phyloP scores from a whole-genome alignment of 805 yeast species.

The Saturnispora ahearnii region DNA sequence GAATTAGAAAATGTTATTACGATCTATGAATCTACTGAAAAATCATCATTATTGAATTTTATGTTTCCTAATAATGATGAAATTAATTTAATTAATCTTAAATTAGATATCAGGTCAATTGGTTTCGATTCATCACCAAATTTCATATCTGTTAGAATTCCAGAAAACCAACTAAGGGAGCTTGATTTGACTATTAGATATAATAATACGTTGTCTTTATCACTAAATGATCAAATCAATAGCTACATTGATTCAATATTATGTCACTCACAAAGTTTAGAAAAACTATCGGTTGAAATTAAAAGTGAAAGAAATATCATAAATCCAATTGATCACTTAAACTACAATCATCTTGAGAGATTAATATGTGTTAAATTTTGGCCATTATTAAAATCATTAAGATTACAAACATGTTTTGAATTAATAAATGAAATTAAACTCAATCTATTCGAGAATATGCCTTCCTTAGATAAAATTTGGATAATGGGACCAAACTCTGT shows the following conservation, averaged over 20 bases:
- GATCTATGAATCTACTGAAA: background rate
- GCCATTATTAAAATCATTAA: conserved; percentile 28
- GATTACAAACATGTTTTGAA: conserved; percentile 32
- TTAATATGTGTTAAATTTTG: conserved; percentile 7
- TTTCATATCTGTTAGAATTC: conserved; percentile 11
- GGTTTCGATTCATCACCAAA: conserved; percentile 14
- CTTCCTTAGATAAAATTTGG: conserved; percentile 31
- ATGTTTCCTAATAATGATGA: conserved; percentile 6
- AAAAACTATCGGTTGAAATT: conserved; percentile 21
- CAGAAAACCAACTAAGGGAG: conserved; percentile 16
- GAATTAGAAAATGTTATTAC: conserved; percentile 11
- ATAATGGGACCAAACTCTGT: conserved; percentile 43
- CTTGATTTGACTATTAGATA: conserved; percentile 19
- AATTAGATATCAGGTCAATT: conserved; percentile 19
- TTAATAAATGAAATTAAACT: conserved; percentile 24
- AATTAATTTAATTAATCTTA: conserved; percentile 8
- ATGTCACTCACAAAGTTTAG: conserved; percentile 14
- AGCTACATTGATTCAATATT: conserved; percentile 12
- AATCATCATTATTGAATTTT: conserved; percentile 12
- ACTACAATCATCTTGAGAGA: conserved; percentile 12
- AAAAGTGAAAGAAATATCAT: conserved; percentile 17
- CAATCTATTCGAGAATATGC: conserved; percentile 22
- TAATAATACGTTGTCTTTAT: conserved; percentile 14
- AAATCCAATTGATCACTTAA: conserved; percentile 14
- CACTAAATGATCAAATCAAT: conserved; percentile 14